Percentiles rank a stretch among this genome's conserved stretches.
These are phyloP conservation scores for Phytophthora constricta DNA, from an alignment of 352 stramenopile genomes.

Conservation along the genomic window DNA sequence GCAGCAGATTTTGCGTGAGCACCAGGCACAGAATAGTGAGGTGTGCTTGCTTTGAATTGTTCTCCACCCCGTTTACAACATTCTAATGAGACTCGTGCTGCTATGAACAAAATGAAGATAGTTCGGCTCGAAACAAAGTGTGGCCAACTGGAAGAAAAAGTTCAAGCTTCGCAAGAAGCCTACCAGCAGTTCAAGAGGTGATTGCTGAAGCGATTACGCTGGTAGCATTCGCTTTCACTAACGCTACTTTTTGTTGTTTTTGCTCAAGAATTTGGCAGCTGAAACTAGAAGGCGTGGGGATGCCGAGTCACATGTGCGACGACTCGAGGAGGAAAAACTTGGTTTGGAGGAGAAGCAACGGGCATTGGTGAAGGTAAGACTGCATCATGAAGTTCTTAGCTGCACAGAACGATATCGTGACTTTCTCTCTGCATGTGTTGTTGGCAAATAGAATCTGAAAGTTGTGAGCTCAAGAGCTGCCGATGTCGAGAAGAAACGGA, in stretches of 20 bases:
- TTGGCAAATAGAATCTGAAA: conserved; percentile 45
- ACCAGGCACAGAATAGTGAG: conserved; percentile 27
- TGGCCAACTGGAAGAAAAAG: conserved; percentile 20
- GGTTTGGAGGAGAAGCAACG: conserved; percentile 54
- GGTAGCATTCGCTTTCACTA: neutral
- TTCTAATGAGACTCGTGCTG: too few relatives aligned
- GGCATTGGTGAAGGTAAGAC: conserved; percentile 39
- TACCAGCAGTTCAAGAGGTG: conserved; percentile 34
- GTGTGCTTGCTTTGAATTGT: too few relatives aligned
- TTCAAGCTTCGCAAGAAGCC: conserved; percentile 14
- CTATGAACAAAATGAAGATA: conserved; percentile 9
- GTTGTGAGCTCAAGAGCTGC: conserved; percentile 38
- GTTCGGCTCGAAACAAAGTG: conserved; percentile 33
- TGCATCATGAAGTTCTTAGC: neutral
- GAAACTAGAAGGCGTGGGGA: conserved; percentile 22
- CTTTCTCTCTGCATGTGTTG: neutral
- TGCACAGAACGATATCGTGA: neutral
- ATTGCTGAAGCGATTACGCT: neutral
- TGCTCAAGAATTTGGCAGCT: conserved; percentile 16
- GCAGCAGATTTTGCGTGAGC: conserved; percentile 25
- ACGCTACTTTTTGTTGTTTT: neutral
- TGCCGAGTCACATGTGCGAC: conserved; percentile 28
- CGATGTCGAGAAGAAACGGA: conserved; percentile 53
- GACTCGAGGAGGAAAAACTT: conserved; percentile 46
- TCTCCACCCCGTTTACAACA: neutral